These are phyloP conservation scores for Aspergillus ochraceus DNA, from an alignment of 2,329 filamentous ascomycete genomes.

Conservation along the genomic window DNA sequence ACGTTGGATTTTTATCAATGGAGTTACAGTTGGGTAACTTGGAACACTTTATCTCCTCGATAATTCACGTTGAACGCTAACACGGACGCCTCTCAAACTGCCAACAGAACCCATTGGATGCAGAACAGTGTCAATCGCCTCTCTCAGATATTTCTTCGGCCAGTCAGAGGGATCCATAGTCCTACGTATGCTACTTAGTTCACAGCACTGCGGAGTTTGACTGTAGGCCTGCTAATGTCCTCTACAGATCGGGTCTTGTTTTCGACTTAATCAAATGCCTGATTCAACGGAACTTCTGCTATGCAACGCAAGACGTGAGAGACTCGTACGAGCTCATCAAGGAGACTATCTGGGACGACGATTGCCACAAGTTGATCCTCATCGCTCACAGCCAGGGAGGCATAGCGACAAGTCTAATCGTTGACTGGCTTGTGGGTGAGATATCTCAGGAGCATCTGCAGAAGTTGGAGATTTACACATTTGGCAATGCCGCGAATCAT, in stretches of 20 bases:
- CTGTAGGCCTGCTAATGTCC: background rate
- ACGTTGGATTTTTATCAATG: conserved; percentile 80
- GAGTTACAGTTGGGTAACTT: conserved; percentile 52
- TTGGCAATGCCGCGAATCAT: conserved; percentile 76
- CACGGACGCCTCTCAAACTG: conserved; percentile 6
- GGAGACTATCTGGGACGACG: conserved; percentile 60
- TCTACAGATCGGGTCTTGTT: conserved; percentile 58
- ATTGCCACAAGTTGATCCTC: conserved; percentile 68
- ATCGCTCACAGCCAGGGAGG: conserved; percentile 77
- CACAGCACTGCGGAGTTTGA: background rate
- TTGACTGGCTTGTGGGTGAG: conserved; percentile 77
- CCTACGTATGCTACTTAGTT: conserved; percentile 55
- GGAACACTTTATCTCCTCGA: conserved; percentile 27
- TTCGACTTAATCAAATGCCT: conserved; percentile 78
- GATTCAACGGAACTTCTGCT: conserved; percentile 71
- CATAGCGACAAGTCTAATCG: conserved; percentile 69
- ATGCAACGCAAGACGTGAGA: conserved; percentile 67
- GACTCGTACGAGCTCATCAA: conserved; percentile 63
- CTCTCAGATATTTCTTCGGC: conserved; percentile 69
- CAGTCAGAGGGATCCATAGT: conserved; percentile 73
- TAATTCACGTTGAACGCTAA: conserved; percentile 33
- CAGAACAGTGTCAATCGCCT: conserved; percentile 70
- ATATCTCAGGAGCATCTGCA: conserved; percentile 63
- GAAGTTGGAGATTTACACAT: conserved; percentile 74
- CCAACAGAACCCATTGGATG: conserved; percentile 59